These are phyloP conservation scores for Iris macrosiphon DNA, from an alignment of 106 monocot genomes.

Conservation along the genomic window DNA sequence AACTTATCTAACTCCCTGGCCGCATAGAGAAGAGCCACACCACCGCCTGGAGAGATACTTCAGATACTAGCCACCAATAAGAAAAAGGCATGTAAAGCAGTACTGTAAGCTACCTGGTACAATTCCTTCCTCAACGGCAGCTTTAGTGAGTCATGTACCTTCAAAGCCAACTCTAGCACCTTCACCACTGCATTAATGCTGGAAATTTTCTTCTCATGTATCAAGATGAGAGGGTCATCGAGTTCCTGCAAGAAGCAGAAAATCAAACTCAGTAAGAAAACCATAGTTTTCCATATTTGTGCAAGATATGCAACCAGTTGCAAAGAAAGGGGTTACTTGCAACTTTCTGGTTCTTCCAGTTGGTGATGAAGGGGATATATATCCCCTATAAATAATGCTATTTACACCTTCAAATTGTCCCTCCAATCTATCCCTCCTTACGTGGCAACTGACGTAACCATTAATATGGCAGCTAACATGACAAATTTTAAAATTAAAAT, in stretches of 20 bases:
- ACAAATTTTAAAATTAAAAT: too few species aligned
- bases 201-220: constrained; percentile 88
- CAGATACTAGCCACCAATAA: background rate
- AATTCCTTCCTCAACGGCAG: constrained; percentile 76
- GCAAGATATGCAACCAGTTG: background rate
- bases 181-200: constrained; percentile 70
- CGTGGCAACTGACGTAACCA: too few species aligned
- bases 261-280: background rate
- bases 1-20: constrained; percentile 49
- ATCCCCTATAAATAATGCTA: too few species aligned
- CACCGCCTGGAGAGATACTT: constrained; percentile 37
- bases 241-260: constrained; percentile 42
- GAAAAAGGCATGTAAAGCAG: background rate
- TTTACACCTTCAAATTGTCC: too few species aligned
- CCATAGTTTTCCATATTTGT: background rate
- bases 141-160: constrained; percentile 53
- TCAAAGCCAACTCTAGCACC: constrained; percentile 68
- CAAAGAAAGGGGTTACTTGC: constrained; percentile 30
- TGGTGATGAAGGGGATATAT: constrained; percentile 97
- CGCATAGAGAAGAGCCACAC: constrained; percentile 65
- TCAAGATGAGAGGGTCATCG: constrained; percentile 80
- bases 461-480: too few species aligned
- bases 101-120: constrained; percentile 41
- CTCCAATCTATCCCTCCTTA: too few species aligned
- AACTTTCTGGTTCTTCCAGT: constrained; percentile 94